Evolutionary conservation across 2,329 filamentous ascomycete species (phyloP).

Genomic region (Pyricularia sp.): DNA sequence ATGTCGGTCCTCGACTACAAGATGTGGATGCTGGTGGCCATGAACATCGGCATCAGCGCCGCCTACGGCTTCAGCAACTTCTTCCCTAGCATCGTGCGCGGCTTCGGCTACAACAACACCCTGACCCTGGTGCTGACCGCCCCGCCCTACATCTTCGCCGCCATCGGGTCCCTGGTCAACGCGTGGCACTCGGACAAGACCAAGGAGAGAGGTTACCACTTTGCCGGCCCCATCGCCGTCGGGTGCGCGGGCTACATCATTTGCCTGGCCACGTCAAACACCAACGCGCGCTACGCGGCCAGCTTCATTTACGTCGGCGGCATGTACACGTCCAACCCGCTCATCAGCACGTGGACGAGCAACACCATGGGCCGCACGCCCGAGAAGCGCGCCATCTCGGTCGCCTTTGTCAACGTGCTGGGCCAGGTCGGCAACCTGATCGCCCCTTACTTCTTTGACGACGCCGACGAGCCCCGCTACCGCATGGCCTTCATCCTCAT

Average conservation of each 20-base stretch:
- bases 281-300: not conserved
- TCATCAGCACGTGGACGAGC: slow-evolving; percentile 3
- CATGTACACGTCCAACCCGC: not conserved
- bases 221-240: not conserved
- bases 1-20: slow-evolving; percentile 65
- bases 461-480: slow-evolving; percentile 1
- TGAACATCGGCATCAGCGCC: slow-evolving; percentile 39
- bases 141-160: slow-evolving; percentile 33
- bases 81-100: slow-evolving; percentile 21
- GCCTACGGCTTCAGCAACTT: slow-evolving; percentile 13
- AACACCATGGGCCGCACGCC: slow-evolving; percentile 1
- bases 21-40: slow-evolving; percentile 35
- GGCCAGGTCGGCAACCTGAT: slow-evolving; percentile 2
- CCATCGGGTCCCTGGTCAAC: slow-evolving; percentile 8
- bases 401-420: not conserved
- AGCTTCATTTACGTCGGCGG: slow-evolving; percentile 1
- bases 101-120: slow-evolving; percentile 23
- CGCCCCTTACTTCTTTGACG: slow-evolving; percentile 1
- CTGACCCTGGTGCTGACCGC: slow-evolving; percentile 34
- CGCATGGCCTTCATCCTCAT: slow-evolving; percentile 1
- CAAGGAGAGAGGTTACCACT: slow-evolving; percentile 2
- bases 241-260: not conserved
- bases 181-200: not conserved
- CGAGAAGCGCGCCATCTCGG: slow-evolving; percentile 1
- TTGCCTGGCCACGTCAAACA: not conserved